Percentiles rank a stretch among this genome's conserved stretches.
Conservation (phyloP, 441 rosid species). For the Corymbia calophylla region DNA sequence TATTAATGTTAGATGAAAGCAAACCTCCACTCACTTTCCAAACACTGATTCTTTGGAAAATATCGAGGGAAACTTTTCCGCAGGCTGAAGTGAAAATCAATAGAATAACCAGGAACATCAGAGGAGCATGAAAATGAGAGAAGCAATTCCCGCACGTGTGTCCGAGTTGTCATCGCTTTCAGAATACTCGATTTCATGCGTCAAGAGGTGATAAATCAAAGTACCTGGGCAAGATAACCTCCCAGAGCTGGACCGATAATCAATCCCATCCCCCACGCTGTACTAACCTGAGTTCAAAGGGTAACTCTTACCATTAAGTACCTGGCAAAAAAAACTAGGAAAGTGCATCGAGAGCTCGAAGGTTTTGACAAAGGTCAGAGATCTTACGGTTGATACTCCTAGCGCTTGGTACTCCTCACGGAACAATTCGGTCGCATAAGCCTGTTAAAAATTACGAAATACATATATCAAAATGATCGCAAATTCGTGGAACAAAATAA, state of each 20-base stretch:
- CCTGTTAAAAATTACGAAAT: background rate
- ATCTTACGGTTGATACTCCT: constrained; percentile 54
- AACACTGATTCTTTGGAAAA: constrained; percentile 64
- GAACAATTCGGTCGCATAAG: background rate
- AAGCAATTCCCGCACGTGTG: background rate
- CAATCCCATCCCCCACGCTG: constrained; percentile 88
- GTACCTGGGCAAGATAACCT: constrained; percentile 82
- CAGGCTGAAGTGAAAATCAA: constrained; percentile 41
- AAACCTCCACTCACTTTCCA: constrained; percentile 40
- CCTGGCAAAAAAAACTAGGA: background rate
- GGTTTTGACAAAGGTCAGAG: background rate
- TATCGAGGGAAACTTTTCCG: constrained; percentile 61
- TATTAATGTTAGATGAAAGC: background rate
- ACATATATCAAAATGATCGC: background rate
- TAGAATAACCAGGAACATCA: background rate
- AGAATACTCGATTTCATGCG: no score
- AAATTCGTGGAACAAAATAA: background rate
- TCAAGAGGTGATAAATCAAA: background rate
- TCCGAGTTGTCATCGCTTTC: background rate
- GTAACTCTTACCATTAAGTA: background rate
- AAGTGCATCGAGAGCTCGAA: background rate
- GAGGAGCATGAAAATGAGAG: background rate
- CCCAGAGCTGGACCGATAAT: constrained; percentile 87
- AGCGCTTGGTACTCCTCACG: background rate
- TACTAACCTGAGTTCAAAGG: constrained; percentile 47